These are phyloP conservation scores for Gnomoniopsis smithogilvyi DNA, from an alignment of 2,329 filamentous ascomycete genomes.

Conservation along the genomic window DNA sequence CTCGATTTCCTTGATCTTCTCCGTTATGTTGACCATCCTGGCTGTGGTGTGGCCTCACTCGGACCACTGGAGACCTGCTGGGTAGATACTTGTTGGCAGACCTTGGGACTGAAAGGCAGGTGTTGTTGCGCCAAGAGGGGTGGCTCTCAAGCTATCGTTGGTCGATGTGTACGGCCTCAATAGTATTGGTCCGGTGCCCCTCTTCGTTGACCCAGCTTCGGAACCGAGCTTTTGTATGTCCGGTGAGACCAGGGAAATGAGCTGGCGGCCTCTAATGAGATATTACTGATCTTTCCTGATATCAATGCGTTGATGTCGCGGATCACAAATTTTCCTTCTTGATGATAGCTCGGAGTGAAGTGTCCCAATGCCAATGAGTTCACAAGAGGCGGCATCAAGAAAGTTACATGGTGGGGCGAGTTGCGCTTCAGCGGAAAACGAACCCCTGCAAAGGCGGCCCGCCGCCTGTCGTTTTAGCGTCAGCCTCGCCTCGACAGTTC, in stretches of 20 bases:
- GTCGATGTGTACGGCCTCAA: not conserved
- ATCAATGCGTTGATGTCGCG: too few species aligned
- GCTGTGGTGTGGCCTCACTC: constrained; percentile 20
- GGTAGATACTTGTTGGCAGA: not conserved
- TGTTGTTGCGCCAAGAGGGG: not conserved
- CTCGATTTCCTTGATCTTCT: constrained; percentile 99
- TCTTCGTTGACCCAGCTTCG: not conserved
- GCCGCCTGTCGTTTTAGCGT: constrained; percentile 1
- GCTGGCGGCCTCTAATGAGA: too few species aligned
- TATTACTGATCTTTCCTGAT: too few species aligned
- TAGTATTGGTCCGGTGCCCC: not conserved
- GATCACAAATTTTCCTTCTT: not conserved
- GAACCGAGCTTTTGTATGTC: not conserved
- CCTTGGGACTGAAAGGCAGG: too few species aligned
- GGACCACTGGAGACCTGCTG: constrained; percentile 5
- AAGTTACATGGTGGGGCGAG: not conserved
- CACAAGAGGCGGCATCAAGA: not conserved
- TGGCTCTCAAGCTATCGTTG: not conserved
- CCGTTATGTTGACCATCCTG: constrained; percentile 98
- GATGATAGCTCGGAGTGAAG: not conserved
- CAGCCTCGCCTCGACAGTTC: constrained; percentile 3
- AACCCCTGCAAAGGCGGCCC: not conserved
- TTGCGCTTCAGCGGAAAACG: not conserved
- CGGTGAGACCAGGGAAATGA: too few species aligned
- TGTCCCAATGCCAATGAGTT: not conserved